These are phyloP conservation scores for Podaxis sp. DNA, from an alignment of 768 basidiomycete species.

Conservation along the genomic window DNA sequence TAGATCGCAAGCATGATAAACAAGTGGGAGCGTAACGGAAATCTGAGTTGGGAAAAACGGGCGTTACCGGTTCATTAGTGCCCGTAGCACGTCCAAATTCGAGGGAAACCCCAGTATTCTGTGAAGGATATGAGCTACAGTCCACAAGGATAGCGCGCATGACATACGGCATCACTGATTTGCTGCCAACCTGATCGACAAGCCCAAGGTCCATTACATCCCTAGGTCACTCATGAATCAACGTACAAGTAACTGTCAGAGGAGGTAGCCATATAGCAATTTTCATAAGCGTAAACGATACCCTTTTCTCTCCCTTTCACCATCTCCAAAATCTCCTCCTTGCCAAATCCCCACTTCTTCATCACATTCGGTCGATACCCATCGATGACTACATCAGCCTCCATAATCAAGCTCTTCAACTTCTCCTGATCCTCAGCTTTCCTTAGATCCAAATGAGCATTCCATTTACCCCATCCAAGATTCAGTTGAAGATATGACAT, in stretches of 20 bases:
- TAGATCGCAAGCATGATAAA: not conserved
- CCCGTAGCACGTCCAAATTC: constrained; percentile 20
- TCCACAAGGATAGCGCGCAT: not conserved
- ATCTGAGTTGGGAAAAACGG: constrained; percentile 19
- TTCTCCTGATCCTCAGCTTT: constrained; percentile 16
- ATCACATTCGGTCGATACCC: constrained; percentile 26
- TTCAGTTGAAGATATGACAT: constrained; percentile 16
- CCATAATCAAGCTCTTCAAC: constrained; percentile 18
- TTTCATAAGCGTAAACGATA: constrained; percentile 22
- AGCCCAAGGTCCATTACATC: constrained; percentile 23
- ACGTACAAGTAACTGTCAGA: not conserved
- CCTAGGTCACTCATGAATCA: constrained; percentile 6
- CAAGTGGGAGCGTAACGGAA: constrained; percentile 12
- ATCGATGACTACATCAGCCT: constrained; percentile 24
- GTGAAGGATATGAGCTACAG: not conserved
- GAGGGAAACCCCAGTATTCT: constrained; percentile 19
- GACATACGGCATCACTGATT: constrained; percentile 20
- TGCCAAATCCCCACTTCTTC: constrained; percentile 25
- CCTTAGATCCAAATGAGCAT: constrained; percentile 21
- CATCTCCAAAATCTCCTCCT: constrained; percentile 21
- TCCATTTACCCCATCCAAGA: constrained; percentile 24
- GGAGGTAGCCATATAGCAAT: constrained; percentile 18
- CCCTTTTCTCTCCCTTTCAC: constrained; percentile 19
- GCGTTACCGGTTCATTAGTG: constrained; percentile 18
- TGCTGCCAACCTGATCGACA: constrained; percentile 21